Evolutionary conservation across 371 early-diverging fungal species (phyloP).

Genomic region (Apophysomyces ossiformis): DNA sequence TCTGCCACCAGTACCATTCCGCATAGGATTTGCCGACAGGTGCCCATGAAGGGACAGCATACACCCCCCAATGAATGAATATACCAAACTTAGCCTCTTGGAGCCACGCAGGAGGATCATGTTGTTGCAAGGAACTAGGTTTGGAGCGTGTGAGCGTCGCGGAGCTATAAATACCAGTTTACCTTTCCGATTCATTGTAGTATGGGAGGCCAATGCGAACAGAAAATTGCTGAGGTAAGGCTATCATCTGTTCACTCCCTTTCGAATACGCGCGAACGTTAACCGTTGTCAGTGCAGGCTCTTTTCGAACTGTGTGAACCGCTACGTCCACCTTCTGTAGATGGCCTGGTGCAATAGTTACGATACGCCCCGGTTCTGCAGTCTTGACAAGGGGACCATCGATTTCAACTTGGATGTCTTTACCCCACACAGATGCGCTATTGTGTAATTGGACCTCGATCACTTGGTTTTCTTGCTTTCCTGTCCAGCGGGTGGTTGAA

Average conservation of each 20-base stretch:
- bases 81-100: conserved; percentile 41
- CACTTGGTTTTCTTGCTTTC: conserved; percentile 5
- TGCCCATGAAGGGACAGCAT: conserved; percentile 42
- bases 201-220: conserved; percentile 4
- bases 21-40: conserved; percentile 37
- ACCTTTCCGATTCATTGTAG: conserved; percentile 7
- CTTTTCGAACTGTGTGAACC: not conserved
- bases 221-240: not conserved
- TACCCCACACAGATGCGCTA: not conserved
- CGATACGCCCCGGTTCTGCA: not conserved
- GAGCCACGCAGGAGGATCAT: conserved; percentile 36
- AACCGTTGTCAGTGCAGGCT: not conserved
- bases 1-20: conserved; percentile 50
- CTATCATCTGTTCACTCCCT: not conserved
- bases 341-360: conserved; percentile 1
- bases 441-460: conserved; percentile 16
- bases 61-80: conserved; percentile 46
- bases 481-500: conserved; percentile 10
- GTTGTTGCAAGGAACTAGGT: conserved; percentile 25
- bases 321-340: conserved; percentile 5
- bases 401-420: not conserved
- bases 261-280: not conserved
- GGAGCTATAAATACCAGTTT: not conserved
- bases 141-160: not conserved
- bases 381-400: conserved; percentile 11